These are phyloP conservation scores for Niveomyces coronatus DNA, from an alignment of 2,329 filamentous ascomycete species.

Conservation along the genomic window DNA sequence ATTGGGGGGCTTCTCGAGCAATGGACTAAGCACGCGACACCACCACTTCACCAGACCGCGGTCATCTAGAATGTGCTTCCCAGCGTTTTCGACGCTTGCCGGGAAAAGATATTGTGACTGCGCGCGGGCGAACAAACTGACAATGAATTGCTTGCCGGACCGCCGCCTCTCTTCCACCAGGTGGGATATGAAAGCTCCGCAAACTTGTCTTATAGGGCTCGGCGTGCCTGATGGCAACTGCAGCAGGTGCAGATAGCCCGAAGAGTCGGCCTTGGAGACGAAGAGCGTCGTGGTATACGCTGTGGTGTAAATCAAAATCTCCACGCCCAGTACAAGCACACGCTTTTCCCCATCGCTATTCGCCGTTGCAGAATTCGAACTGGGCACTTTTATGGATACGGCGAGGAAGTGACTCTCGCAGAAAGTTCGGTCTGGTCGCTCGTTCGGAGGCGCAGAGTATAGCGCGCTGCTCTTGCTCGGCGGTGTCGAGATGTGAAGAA, in stretches of 20 bases:
- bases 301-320: conserved; percentile 81
- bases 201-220: conserved; percentile 66
- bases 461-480: conserved; percentile 65
- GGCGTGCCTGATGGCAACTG: conserved; percentile 49
- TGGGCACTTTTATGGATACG: conserved; percentile 33
- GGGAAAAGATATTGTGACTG: conserved; percentile 95
- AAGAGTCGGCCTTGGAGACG: conserved; percentile 94
- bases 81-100: conserved; percentile 71
- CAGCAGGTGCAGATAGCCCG: conserved; percentile 67
- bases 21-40: conserved; percentile 75
- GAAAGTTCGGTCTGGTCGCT: conserved; percentile 65
- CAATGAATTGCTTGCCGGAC: conserved; percentile 55
- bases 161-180: conserved; percentile 59
- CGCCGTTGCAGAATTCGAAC: neutral
- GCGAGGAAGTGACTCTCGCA: conserved; percentile 72
- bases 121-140: conserved; percentile 85
- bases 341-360: conserved; percentile 24
- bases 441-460: conserved; percentile 65
- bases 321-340: conserved; percentile 71
- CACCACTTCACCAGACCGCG: conserved; percentile 89
- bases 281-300: conserved; percentile 76
- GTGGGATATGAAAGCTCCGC: conserved; percentile 64
- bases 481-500: conserved; percentile 82
- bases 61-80: conserved; percentile 89
- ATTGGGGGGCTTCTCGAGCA: conserved; percentile 43